A percentile compares a stretch with the other conserved stretches of the same genome.
These are phyloP conservation scores for Podosphaera aphanis DNA, from an alignment of 2,329 filamentous ascomycete species.

Conservation along the genomic window DNA sequence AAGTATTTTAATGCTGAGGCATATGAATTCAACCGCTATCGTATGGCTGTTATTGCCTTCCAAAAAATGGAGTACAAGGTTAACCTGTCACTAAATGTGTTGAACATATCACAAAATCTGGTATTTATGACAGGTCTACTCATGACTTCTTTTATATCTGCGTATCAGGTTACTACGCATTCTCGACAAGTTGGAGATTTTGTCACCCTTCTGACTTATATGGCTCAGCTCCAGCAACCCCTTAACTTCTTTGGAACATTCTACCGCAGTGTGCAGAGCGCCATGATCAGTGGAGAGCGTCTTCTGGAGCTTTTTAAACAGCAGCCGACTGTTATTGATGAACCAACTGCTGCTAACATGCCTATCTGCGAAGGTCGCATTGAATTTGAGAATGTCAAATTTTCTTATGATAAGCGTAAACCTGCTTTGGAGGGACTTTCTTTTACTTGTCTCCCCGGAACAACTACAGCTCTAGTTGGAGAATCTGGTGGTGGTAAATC, in stretches of 20 bases:
- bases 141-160: constrained; percentile 47
- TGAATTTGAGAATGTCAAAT: constrained; percentile 68
- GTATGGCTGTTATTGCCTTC: constrained; percentile 43
- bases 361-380: constrained; percentile 56
- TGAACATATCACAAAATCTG: constrained; percentile 61
- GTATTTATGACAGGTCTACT: constrained; percentile 60
- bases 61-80: constrained; percentile 57
- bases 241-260: constrained; percentile 85
- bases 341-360: constrained; percentile 37
- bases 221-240: constrained; percentile 57
- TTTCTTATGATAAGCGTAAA: constrained; percentile 71
- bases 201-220: constrained; percentile 50
- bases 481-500: constrained; percentile 95
- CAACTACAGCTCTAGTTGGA: constrained; percentile 84
- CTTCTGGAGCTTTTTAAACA: constrained; percentile 94
- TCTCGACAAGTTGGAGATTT: constrained; percentile 45
- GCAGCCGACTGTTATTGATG: constrained; percentile 71
- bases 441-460: constrained; percentile 72
- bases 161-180: constrained; percentile 50
- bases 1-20: constrained; percentile 75
- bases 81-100: constrained; percentile 49
- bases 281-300: constrained; percentile 91
- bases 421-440: constrained; percentile 63
- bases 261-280: constrained; percentile 84
- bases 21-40: constrained; percentile 55